Evolutionary conservation across 495 filamentous ascomycete genomes (phyloP), one percentile per base, ranked within the genome.

Genomic region (Opeltia flavorubescens): DNA sequence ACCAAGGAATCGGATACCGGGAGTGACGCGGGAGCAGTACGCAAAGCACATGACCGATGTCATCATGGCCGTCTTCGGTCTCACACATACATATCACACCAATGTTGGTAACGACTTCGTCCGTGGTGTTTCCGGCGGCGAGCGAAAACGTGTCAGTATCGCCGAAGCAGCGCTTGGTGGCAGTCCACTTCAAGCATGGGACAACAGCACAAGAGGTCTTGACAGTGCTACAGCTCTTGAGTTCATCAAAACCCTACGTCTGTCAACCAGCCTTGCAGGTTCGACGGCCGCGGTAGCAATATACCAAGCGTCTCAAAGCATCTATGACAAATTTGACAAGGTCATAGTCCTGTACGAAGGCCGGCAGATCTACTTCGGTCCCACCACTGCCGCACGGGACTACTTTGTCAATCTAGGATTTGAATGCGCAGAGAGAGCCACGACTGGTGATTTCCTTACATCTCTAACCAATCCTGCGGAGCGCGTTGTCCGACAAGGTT

Each of bases 161-260:
- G 79, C 83, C 3, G 86, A 91, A 53, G 68, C 66, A 20, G 72
- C 74, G 5, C 64, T 87, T 20, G 79, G 76, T 35, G 70, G 71
- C 6, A 74, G 74, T 20, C 78, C 81, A 0, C 60, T 93, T 11
- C 81, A 85, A 54, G 87, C 83, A 66, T 93, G 86, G 86, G 86
- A 91, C 55, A 84, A 85, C 62, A 83, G 76, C 49, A 89, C 86
- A 5, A 69, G 86, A 60, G 86, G 85, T 50, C 60, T 93, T 21
- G 86, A 93, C 56, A 81, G 76, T 47, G 79, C 83, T 48, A 89
- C 81, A 23, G 85, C 86, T 31, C 62, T 89, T n/a, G 81, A 89
- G 55, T 93, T 89, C 44, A 75, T 77, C 49, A 79, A 74, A 59
- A 81, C 76, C 3, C 57, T 93, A 17, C 70, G 77, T 27, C 59